Base-by-base conservation (phyloP, 169 alveolate genomes). In the Plasmodium adleri region DNA sequence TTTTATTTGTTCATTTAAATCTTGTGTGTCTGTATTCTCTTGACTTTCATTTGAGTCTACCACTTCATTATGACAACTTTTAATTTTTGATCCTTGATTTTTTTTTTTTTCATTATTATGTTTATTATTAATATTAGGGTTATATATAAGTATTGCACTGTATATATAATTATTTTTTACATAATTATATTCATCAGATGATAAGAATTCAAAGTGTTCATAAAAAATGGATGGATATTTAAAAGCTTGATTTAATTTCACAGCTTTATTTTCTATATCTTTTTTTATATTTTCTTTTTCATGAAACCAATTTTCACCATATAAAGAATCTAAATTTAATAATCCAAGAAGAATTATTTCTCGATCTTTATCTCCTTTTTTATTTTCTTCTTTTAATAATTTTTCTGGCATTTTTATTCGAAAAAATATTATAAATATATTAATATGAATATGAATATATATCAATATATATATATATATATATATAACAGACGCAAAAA, bases 91-190 rank as follows among this genome's bases (percentile, higher is more conserved):
- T 47, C 54, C 60, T 20, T 10, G n/a, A 5, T 10, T 70, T 43
- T 9, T 43, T 20, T 32, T 32, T 2, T 32, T 32, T 2, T 47
- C 20, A 47, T 47, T 47, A 1, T 39, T 12, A 72, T 24, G 22
- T 8, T 64, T 76, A 13, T 20, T 70, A 4, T 17, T 22, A 22
- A 76, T 49, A 43, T 64, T 63, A 6, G 88, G 88, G 24, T 76
- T 76, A 50, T 49, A 76, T 49, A 76, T 76, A 50, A 76, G 76
- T 10, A 76, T 76, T 4, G 88, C 88, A 56, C 88, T 76, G 45
- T 76, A 76, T 24, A 76, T 64, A 67, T 76, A 76, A 50, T 76
- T 76, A 28, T 76, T 76, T 13, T 64, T 76, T 50, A 76, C 88
- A 50, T 70, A 58, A 26, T 67, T 76, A 58, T 62, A 76, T 49